Conservation (phyloP, 176 grass and related monocot genomes). For the Guadua angustifolia region DNA sequence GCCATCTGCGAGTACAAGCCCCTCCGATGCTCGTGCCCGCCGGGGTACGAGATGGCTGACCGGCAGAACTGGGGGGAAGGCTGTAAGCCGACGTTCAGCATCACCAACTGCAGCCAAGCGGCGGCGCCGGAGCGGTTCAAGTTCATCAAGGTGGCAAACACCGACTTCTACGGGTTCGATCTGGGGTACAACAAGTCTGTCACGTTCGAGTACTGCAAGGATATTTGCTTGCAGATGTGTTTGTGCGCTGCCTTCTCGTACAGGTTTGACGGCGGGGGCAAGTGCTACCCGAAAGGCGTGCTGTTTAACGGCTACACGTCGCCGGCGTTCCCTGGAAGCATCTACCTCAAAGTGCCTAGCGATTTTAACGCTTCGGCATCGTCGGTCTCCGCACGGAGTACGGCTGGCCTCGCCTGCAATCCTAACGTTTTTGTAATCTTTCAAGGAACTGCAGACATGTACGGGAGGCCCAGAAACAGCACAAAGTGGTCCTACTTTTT, state of each 20-base stretch:
- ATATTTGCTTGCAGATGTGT: constrained; percentile 34
- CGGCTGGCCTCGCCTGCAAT: constrained; percentile 38
- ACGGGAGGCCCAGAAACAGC: constrained; percentile 9
- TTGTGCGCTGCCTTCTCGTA: constrained; percentile 56
- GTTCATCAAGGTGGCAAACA: constrained; percentile 42
- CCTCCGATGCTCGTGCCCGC: constrained; percentile 48
- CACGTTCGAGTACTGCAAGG: constrained; percentile 45
- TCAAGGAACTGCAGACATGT: constrained; percentile 32
- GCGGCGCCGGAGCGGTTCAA: constrained; percentile 12
- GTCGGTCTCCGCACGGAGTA: background rate
- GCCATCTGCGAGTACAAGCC: constrained; percentile 48
- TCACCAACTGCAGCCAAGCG: constrained; percentile 2
- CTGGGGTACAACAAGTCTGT: background rate
- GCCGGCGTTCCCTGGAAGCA: constrained; percentile 41
- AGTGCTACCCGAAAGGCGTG: constrained; percentile 51
- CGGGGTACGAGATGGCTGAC: constrained; percentile 53
- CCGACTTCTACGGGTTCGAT: constrained; percentile 65
- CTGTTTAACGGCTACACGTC: constrained; percentile 66
- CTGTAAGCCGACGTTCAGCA: constrained; percentile 48
- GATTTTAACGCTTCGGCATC: background rate
- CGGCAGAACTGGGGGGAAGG: constrained; percentile 49
- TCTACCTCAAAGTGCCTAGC: constrained; percentile 56
- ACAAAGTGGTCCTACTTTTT: constrained; percentile 71
- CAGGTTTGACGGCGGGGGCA: background rate
- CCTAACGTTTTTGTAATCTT: background rate